Evolutionary conservation across 75 land plant species (phyloP), one percentile per base, ranked within the genome.

Genomic region (Pseudotsuga menziesii): DNA sequence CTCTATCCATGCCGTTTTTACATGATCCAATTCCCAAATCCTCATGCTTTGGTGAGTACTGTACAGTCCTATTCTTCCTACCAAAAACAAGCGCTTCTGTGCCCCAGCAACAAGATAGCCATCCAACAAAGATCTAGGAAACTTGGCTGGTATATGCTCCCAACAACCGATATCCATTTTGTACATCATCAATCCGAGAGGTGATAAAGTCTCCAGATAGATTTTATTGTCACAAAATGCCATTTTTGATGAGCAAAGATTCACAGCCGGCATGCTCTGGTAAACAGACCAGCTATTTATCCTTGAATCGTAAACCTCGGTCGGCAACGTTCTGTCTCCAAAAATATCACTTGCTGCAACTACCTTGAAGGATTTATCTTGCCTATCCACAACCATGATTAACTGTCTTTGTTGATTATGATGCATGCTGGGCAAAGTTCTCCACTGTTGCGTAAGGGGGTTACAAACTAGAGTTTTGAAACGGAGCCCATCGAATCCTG

Each of bases 11-110:
- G 66, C 75, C 41, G 77, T 73, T 72, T 86, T 86, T 19, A 78
- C 77, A 83, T 84, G 90, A 78, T 92, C 88, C 78, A 92, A 67
- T 54, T 90, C 90, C 94, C 94, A 92, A 57, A 92, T 90, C 77
- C 85, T 84, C 87, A 92, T 86, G 75, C 89, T 90, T 72, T 92
- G 92, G 20, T 82, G 86, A 19, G 88, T 86, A 75, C 89, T 86
- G 76, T 88, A 88, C 76, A 86, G 76, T 36, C 92, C 92, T 23
- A 90, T 83, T 71, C 94, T 78, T 54, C 94, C 94, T 79, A 92
- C 91, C 32, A 92, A 74, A 81, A 92, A 88, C 58, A 92, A 78
- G 4, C 90, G 82, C 58, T 83, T 90, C 26, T 83, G 77, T 2
- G 89, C 83, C 3, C 93, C 93, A 54, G 92, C 85, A 56, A 92